Conservation (phyloP, 1,139 yeast genomes). For the Spencermartinsiella ligniputridi region DNA sequence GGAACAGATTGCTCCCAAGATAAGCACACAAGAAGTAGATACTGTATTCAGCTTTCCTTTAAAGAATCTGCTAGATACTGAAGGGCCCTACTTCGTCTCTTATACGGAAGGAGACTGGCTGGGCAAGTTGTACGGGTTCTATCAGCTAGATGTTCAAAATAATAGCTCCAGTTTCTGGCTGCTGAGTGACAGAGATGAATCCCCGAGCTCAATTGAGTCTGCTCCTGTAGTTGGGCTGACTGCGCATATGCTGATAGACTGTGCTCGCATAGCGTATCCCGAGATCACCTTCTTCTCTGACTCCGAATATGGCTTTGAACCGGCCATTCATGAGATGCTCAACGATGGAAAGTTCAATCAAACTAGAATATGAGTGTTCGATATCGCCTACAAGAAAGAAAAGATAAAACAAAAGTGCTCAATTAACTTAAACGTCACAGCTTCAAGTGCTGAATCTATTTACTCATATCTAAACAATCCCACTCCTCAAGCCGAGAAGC, state of each 20-base stretch:
- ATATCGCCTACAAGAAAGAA: not conserved
- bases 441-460: not conserved
- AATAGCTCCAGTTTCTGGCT: not conserved
- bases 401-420: not conserved
- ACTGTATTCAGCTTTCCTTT: slow-evolving; percentile 23
- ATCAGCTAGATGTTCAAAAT: not conserved
- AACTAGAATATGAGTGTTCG: slow-evolving; percentile 40
- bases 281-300: slow-evolving; percentile 12
- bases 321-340: slow-evolving; percentile 79
- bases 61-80: not conserved
- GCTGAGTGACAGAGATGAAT: not conserved
- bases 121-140: not conserved
- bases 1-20: slow-evolving; percentile 17
- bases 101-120: not conserved
- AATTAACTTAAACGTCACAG: not conserved
- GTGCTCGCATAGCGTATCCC: slow-evolving; percentile 23
- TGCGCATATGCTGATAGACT: slow-evolving; percentile 31
- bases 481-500: slow-evolving; percentile 27
- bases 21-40: slow-evolving; percentile 26
- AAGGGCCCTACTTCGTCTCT: not conserved
- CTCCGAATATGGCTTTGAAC: slow-evolving; percentile 39
- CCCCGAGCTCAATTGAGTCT: slow-evolving; percentile 8
- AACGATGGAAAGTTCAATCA: slow-evolving; percentile 75
- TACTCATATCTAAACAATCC: slow-evolving; percentile 17
- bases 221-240: slow-evolving; percentile 27